phyloP scores from a whole-genome alignment of 2,329 filamentous ascomycete species.

The Hypoxylon sp. region DNA sequence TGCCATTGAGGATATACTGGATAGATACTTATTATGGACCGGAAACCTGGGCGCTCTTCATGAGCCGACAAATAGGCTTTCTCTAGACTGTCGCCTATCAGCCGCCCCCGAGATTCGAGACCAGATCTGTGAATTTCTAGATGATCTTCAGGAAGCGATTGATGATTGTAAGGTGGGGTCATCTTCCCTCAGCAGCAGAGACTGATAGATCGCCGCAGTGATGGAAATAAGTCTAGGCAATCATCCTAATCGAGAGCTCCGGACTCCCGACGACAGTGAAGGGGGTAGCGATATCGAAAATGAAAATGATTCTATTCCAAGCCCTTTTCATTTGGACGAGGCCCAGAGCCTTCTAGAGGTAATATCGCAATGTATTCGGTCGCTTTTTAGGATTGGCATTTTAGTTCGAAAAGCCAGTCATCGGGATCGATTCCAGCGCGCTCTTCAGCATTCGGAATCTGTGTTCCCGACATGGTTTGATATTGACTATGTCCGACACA shows the following conservation, averaged over 20 bases:
- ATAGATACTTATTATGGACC: slow-evolving; percentile 12
- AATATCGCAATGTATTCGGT: slow-evolving; percentile 11
- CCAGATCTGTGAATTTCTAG: slow-evolving; percentile 13
- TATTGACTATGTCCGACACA: slow-evolving; percentile 4
- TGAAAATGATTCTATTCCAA: neutral
- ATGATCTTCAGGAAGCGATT: slow-evolving; percentile 18
- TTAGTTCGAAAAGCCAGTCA: neutral
- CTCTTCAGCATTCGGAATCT: slow-evolving; percentile 5
- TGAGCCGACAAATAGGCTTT: slow-evolving; percentile 1
- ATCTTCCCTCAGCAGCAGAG: neutral
- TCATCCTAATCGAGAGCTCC: neutral
- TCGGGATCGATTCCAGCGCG: slow-evolving; percentile 10
- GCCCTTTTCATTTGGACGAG: neutral
- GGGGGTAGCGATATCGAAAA: neutral
- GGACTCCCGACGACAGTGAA: neutral
- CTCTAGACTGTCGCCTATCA: slow-evolving; percentile 7
- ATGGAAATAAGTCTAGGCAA: neutral
- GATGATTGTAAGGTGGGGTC: slow-evolving; percentile 13
- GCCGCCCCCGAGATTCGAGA: neutral
- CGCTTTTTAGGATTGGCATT: slow-evolving; percentile 6
- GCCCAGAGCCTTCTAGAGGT: slow-evolving; percentile 2
- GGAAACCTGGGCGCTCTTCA: slow-evolving; percentile 16
- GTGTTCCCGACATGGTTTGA: slow-evolving; percentile 3
- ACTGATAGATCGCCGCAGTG: slow-evolving; percentile 4
- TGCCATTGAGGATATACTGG: slow-evolving; percentile 3